Evolutionary conservation across 164 flowering plant species (phyloP).

Genomic region (Protea cynaroides): DNA sequence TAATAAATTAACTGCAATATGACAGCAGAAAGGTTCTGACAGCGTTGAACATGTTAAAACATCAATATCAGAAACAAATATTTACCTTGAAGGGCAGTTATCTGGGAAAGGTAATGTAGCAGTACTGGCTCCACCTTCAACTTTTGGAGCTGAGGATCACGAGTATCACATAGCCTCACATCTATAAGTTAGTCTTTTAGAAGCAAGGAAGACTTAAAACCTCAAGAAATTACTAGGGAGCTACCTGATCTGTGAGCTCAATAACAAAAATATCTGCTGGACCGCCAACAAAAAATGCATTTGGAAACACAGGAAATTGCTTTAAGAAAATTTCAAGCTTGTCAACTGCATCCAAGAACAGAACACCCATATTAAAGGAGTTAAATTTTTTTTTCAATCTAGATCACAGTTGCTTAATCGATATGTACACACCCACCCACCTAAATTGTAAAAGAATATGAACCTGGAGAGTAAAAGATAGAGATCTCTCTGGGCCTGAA

Average conservation of each 20-base stretch:
- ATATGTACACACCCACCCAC: conserved; percentile 31
- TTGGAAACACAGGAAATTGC: conserved; percentile 75
- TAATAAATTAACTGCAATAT: not conserved
- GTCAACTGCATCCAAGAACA: conserved; percentile 50
- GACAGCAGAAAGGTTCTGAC: no score
- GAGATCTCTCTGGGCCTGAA: conserved; percentile 78
- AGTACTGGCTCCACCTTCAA: conserved; percentile 96
- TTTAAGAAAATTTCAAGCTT: conserved; percentile 68
- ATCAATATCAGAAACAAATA: not conserved
- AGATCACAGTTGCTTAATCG: conserved; percentile 1
- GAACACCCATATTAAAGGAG: not conserved
- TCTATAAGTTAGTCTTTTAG: not conserved
- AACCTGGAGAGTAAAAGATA: conserved; percentile 88
- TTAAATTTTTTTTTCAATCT: not conserved
- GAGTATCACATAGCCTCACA: not conserved
- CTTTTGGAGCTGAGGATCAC: conserved; percentile 71
- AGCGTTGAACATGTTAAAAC: not conserved
- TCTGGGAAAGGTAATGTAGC: conserved; percentile 72
- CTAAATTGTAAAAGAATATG: conserved; percentile 75
- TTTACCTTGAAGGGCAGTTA: conserved; percentile 76
- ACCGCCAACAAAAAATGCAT: conserved; percentile 81
- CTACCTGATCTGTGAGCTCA: conserved; percentile 91
- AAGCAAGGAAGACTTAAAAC: not conserved
- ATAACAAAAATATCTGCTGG: conserved; percentile 81
- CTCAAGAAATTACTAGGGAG: not conserved